Base-by-base conservation (phyloP, 164 flowering plant genomes). In the Taxillus chinensis region DNA sequence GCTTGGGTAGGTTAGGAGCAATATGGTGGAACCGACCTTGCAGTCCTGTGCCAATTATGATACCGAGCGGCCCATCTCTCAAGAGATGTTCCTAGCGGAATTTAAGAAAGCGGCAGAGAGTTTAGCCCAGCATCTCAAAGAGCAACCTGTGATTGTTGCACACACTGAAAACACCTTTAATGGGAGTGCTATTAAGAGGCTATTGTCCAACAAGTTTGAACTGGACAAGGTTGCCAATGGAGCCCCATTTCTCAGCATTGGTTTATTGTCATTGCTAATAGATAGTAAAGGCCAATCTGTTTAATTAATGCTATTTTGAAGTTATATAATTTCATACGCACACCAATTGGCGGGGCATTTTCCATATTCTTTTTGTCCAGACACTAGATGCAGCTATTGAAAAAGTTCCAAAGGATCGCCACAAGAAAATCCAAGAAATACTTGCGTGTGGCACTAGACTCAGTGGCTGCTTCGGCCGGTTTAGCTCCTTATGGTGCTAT, bases 111-210 rank as follows among this genome's bases (percentile, higher is more conserved):
- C 78, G 3, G 77, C 76, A 1, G 83, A 73, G 63, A 65, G 48
- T 50, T 68, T 86, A 52, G 86, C 80, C 43, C 81, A 69, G 41
- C 73, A 40, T 60, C 87, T 93, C 13, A 83, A 79, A 61, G 96
- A 86, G 60, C 81, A 82, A 48, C 99, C 97, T 2, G 99, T 85
- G 43, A 93, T 93, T 51, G 96, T 93, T 42, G 99, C 97, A 5
- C 97, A 93, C 61, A 88, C 82, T 45, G 96, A 84, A 62, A 87
- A 83, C 60, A 84, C 83, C 48, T 93, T 89, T 64, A 90, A 93
- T 65, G 99, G 99, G 53, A 86, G 83, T 68, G 80, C 87, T 59
- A 76, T 93, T 54, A 84, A 69, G 79, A 83, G 85, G 65, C 69
- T 93, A 2, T 63, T 93, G 55, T 77, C 96, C 62, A 90, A 86